Conservation (phyloP, 225 moss, liverwort and hornwort genomes). For the Bryoerythrophyllum caledonicum region DNA sequence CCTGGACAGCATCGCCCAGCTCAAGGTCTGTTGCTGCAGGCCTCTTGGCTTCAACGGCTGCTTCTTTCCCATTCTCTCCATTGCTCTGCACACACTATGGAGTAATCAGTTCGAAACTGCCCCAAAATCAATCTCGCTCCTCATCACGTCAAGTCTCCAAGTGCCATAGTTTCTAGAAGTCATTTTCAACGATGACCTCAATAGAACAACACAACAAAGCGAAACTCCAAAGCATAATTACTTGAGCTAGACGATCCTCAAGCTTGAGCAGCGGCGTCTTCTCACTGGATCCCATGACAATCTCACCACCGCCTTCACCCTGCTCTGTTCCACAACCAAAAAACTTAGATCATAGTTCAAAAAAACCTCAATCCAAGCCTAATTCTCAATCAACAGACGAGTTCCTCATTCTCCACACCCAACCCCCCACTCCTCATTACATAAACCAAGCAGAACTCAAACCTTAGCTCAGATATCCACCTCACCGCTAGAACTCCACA, state of each 20-base stretch:
- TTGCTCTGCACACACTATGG: neutral
- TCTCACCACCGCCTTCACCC: constrained; percentile 8
- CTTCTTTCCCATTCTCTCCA: constrained; percentile 30
- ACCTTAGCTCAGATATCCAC: neutral
- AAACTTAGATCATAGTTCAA: no score
- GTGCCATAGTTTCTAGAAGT: neutral
- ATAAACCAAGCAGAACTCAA: neutral
- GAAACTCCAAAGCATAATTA: neutral
- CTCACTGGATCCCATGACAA: constrained; percentile 22
- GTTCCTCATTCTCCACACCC: neutral
- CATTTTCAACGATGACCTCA: neutral
- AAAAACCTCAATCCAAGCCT: neutral
- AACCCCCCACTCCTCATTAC: no score
- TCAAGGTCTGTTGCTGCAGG: constrained; percentile 51
- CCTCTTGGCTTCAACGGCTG: neutral
- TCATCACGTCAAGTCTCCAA: neutral
- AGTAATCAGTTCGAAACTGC: neutral
- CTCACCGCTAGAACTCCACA: no score
- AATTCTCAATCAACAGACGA: neutral
- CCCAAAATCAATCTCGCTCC: neutral
- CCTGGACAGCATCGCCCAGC: constrained; percentile 63
- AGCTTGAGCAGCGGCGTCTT: constrained; percentile 34
- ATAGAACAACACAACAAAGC: neutral
- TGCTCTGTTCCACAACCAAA: neutral
- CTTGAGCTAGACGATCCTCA: constrained; percentile 22